These are phyloP conservation scores for Suillus brevipes DNA, from an alignment of 768 basidiomycete genomes.

Conservation along the genomic window DNA sequence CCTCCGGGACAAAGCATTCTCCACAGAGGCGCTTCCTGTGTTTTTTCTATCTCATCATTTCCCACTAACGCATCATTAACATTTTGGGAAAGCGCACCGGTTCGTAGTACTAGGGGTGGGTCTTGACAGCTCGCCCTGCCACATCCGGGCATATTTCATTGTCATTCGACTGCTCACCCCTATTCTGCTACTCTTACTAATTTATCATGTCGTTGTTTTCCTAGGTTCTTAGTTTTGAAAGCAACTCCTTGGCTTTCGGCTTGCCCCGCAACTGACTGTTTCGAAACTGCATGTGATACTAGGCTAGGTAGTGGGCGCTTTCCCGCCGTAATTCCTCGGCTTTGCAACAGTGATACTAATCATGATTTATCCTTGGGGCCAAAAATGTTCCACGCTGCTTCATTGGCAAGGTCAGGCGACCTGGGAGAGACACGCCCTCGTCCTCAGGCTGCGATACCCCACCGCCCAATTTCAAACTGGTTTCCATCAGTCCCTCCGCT, in stretches of 20 bases:
- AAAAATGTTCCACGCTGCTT: not conserved
- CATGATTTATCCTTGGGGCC: not conserved
- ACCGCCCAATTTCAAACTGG: not conserved
- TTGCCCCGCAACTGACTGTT: not conserved
- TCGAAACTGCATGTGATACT: not conserved
- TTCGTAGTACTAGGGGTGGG: not conserved
- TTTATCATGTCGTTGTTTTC: not conserved
- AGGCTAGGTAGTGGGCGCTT: not conserved
- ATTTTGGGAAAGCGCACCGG: not conserved
- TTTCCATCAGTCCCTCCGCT: not conserved
- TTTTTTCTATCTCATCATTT: not conserved
- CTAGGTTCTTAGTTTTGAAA: not conserved
- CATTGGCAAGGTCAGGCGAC: not conserved
- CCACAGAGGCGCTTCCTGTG: not conserved
- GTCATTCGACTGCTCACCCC: not conserved
- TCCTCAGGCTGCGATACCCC: not conserved
- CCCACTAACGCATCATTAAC: not conserved
- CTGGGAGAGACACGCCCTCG: not conserved
- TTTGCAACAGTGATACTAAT: not conserved
- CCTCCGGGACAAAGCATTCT: not conserved
- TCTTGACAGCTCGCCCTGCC: not conserved
- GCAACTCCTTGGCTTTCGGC: not conserved
- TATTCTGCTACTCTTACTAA: not conserved
- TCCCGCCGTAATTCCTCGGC: not conserved
- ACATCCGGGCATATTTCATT: not conserved